Base-by-base conservation (phyloP, 164 flowering plant species). In the Magnolia changhungtana region DNA sequence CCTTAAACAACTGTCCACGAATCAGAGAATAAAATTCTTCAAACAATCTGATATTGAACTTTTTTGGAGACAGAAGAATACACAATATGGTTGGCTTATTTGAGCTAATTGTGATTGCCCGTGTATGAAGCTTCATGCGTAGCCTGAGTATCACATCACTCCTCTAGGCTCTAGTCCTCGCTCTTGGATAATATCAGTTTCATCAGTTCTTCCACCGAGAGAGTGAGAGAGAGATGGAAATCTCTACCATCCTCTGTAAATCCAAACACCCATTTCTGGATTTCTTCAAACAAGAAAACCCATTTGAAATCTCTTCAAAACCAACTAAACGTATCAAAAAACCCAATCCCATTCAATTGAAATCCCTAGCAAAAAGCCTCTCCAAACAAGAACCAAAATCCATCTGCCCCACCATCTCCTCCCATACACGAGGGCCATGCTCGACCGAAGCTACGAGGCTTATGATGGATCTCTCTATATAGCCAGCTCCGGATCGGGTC, bases 161-260 rank as follows among this genome's bases (percentile, higher is more conserved):
- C 29, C 29, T 27, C 29, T 27, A 1, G 29, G 29, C 2, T 27
- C 2, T 27, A 27, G 29, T 1, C 29, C 1, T 27, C 29, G 0
- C 29, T 27, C 45, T 37, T 4, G 45, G 45, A 37, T 37, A 37
- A 37, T 5, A 37, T 37, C 45, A 37, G 45, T 37, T 55, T 55
- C 61, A 11, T 16, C 2, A 0, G 61, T 55, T 55, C 61, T 16
- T 55, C 13, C 61, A 55, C 16, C 4, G 19, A 3, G 61, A 14
- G 18, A 16, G 61, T 76, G 1, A 0, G 61, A 9, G 45, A 11
- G 61, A 55, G 61, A 80, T 80, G 82, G 78, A 80, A n/a, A 74
- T 8, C 52, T 77, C 82, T 20, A 37, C 70, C 29, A 19, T 77
- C 49, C 59, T 73, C 72, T 74, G 64, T 72, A 77, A 80, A 37